Evolutionary conservation across 108 stramenopile genomes (phyloP), one percentile per base, ranked within the genome.

Genomic region (Seminavis robusta): DNA sequence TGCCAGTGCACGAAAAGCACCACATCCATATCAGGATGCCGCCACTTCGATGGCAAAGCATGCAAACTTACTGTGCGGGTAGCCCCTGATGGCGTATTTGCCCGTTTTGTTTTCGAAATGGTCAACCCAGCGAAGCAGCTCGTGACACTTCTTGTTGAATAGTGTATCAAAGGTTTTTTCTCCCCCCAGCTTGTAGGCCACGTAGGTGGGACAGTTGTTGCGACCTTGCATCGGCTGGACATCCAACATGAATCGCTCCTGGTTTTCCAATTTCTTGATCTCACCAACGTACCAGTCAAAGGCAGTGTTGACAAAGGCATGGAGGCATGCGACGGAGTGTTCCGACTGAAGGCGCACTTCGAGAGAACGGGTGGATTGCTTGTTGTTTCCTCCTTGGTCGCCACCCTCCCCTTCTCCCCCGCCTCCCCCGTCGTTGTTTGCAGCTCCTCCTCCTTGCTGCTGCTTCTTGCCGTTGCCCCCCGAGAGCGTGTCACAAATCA

Each of bases 81-180:
- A 80, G 2, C 85, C 85, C 29, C 43, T 43, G 69, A 87, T 87
- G 23, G 51, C 70, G 57, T 83, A 87, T 47, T 79, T 77, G 3
- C 81, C 85, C n/a, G 48, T 39, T 28, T 79, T 70, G 40, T 54
- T 45, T 24, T 31, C 31, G 44, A 77, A 81, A 19, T 73, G 56
- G 15, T 77, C 68, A 1, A 81, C 33, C 2, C 59, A 29, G 27
- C 47, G 20, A 25, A 82, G 30, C 20, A 82, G 34, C 0, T 17
- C 19, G 0, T 73, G 59, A 60, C 81, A 81, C 47, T 83, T 59
- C 16, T 51, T 58, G 63, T 75, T 80, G 71, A 87, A 87, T 6
- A 87, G 55, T 21, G 49, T 53, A 11, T 59, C 49, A 37, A 87
- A 87, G 21, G 80, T 76, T 75, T 87, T 87, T 29, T 65, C 68